phyloP scores from a whole-genome alignment of 2,329 filamentous ascomycete species.

The Colletotrichum euphorbiae region DNA sequence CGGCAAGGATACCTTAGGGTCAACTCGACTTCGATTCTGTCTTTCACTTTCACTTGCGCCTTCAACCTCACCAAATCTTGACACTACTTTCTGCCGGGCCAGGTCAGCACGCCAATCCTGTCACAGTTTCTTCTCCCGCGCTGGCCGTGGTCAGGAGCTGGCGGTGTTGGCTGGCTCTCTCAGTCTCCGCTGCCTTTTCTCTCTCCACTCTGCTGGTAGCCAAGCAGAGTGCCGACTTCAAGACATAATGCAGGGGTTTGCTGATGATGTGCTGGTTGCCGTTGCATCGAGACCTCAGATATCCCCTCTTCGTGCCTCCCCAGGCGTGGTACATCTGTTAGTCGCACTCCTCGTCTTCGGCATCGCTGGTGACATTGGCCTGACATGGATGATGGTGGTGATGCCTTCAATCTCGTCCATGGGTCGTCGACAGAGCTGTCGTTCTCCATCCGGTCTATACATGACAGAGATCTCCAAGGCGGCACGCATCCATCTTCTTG shows the following conservation, averaged over 20 bases:
- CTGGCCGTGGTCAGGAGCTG: not conserved
- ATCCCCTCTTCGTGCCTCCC: not conserved
- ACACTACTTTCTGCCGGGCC: conserved; percentile 6
- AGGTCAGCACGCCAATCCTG: conserved; percentile 33
- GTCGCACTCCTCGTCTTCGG: conserved; percentile 7
- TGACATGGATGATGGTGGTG: not conserved
- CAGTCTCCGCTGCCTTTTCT: too few species aligned
- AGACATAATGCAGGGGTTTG: conserved; percentile 2
- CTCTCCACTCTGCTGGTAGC: conserved; percentile 18
- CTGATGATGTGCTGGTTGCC: not conserved
- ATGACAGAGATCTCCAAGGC: conserved; percentile 7
- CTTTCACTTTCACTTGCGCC: not conserved
- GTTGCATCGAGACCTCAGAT: not conserved
- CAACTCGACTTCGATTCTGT: not conserved
- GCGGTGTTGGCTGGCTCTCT: too few species aligned
- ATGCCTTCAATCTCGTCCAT: conserved; percentile 8
- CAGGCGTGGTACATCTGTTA: not conserved
- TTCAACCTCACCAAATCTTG: too few species aligned
- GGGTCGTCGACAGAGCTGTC: not conserved
- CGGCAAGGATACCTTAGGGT: too few species aligned
- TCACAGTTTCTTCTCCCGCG: conserved; percentile 26
- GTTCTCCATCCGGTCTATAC: conserved; percentile 9
- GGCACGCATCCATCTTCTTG: conserved; percentile 9
- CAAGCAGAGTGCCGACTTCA: conserved; percentile 2
- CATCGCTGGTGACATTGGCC: conserved; percentile 1